phyloP scores from a whole-genome alignment of 129 eudicot genomes.

The Rutidosis leptorrhynchoides region DNA sequence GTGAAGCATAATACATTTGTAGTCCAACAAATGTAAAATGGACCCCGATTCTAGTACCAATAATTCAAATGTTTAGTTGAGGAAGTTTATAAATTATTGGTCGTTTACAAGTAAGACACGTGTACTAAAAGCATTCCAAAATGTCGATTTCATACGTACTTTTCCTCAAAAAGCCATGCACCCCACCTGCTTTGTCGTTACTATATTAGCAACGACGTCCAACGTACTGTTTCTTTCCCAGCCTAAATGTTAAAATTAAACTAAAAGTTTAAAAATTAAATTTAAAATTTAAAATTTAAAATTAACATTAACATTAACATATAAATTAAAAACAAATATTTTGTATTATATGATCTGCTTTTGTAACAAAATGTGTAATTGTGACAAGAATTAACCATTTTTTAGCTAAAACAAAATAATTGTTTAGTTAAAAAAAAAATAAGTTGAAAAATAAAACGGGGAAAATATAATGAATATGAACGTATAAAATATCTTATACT shows the following conservation, averaged over 20 bases:
- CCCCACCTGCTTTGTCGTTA: slow-evolving; percentile 20
- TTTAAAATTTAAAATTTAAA: background rate
- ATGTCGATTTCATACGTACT: slow-evolving; percentile 20
- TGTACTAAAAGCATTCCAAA: background rate
- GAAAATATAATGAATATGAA: no score
- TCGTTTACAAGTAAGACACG: slow-evolving; percentile 13
- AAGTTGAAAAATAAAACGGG: no score
- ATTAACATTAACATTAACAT: no score
- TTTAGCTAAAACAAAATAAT: no score
- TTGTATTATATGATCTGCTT: background rate
- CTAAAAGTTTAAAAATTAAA: background rate
- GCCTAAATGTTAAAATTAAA: background rate
- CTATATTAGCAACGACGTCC: background rate
- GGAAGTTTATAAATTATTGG: background rate
- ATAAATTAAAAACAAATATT: background rate
- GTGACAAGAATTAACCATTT: no score
- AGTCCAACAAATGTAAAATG: background rate
- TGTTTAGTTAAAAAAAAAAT: no score
- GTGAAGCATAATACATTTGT: background rate
- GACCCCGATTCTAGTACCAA: background rate
- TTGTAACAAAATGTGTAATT: background rate
- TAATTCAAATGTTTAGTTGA: slow-evolving; percentile 4
- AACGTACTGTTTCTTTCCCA: background rate
- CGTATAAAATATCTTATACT: no score
- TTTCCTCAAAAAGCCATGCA: slow-evolving; percentile 15